These are phyloP conservation scores for Geosmithia putterillii DNA, from an alignment of 2,329 filamentous ascomycete genomes.

Conservation along the genomic window DNA sequence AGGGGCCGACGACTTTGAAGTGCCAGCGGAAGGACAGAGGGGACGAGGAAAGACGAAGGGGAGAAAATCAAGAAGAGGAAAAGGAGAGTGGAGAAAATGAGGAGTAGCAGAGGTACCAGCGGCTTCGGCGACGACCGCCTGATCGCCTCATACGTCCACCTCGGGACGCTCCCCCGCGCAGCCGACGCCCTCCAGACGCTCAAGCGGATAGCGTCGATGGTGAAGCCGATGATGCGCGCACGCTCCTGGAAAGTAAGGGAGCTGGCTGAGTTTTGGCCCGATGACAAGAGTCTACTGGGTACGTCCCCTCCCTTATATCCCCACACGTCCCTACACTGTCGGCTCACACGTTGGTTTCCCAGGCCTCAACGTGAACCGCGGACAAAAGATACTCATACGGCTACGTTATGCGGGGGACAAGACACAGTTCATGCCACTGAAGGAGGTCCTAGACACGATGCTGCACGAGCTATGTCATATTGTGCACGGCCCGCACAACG, in stretches of 20 bases:
- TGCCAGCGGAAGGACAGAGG: too few species aligned
- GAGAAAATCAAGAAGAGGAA: not conserved
- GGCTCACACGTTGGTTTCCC: not conserved
- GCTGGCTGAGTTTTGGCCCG: slow-evolving; percentile 76
- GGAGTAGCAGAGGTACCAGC: too few species aligned
- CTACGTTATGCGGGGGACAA: slow-evolving; percentile 65
- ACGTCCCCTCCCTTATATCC: slow-evolving; percentile 7
- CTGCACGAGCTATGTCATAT: slow-evolving; percentile 91
- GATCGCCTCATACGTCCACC: slow-evolving; percentile 35
- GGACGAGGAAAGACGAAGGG: too few species aligned
- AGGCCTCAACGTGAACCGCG: slow-evolving; percentile 37
- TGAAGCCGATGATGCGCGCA: slow-evolving; percentile 91
- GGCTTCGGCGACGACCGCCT: slow-evolving; percentile 33
- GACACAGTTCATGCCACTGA: slow-evolving; percentile 66
- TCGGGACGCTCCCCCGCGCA: slow-evolving; percentile 31
- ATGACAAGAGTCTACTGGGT: slow-evolving; percentile 62
- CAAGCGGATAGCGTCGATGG: slow-evolving; percentile 71
- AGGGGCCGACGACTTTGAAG: too few species aligned
- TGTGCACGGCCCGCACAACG: slow-evolving; percentile 71
- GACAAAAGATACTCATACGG: slow-evolving; percentile 70
- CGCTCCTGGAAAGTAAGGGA: slow-evolving; percentile 68
- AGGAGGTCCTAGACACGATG: slow-evolving; percentile 80
- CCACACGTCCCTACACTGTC: not conserved
- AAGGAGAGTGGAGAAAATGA: not conserved
- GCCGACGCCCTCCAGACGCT: slow-evolving; percentile 47